These are phyloP conservation scores for Penicillium sp. DNA, from an alignment of 2,329 filamentous ascomycete species.

Conservation along the genomic window DNA sequence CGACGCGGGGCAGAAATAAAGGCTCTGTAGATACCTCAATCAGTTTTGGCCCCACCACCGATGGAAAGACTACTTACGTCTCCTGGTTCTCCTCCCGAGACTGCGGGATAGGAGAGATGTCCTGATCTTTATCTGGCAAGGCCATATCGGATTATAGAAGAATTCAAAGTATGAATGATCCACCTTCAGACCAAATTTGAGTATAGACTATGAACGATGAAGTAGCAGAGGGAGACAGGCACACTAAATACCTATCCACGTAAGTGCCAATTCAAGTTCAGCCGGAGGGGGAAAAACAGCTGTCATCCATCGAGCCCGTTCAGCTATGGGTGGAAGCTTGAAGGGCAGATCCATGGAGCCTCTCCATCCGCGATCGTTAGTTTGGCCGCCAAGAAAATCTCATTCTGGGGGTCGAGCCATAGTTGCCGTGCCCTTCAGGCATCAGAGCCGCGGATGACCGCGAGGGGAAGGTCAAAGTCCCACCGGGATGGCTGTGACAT, in stretches of 20 bases:
- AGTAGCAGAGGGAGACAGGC: neutral
- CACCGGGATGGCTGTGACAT: no score
- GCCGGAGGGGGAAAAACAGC: conserved; percentile 6
- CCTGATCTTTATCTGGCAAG: conserved; percentile 31
- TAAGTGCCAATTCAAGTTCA: conserved; percentile 3
- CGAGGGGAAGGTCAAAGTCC: no score
- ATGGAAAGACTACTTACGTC: conserved; percentile 32
- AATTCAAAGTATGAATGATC: no score
- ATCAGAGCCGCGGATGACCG: no score
- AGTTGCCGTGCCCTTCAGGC: conserved; percentile 6
- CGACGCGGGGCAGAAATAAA: conserved; percentile 89
- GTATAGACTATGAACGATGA: neutral
- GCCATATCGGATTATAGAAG: conserved; percentile 21
- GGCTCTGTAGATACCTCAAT: conserved; percentile 54
- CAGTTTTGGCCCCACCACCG: neutral
- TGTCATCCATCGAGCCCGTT: conserved; percentile 18
- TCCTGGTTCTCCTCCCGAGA: conserved; percentile 47
- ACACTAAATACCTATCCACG: neutral
- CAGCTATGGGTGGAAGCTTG: no score
- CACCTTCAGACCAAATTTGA: no score
- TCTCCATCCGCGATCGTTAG: conserved; percentile 19
- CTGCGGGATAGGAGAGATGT: conserved; percentile 34
- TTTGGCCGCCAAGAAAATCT: conserved; percentile 21
- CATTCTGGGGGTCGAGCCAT: conserved; percentile 10
- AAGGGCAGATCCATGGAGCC: conserved; percentile 18